Conservation (phyloP, 345 rosid species). For the Clausena lansium region DNA sequence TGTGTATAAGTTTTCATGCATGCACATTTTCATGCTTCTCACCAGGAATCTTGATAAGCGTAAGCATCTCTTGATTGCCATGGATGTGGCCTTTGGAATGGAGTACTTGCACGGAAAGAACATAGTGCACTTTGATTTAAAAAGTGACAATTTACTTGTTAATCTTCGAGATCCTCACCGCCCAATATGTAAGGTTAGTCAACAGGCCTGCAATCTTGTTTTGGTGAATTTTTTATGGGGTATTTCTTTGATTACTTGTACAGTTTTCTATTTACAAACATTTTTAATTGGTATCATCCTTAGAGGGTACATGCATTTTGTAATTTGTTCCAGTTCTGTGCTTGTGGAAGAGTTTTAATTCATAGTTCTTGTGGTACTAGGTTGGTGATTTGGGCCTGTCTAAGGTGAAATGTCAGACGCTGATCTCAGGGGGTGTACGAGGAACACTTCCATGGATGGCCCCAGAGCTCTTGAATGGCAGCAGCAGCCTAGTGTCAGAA, state of each 20-base stretch:
- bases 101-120: conserved; percentile 71
- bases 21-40: conserved; percentile 4
- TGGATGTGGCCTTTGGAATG: conserved; percentile 81
- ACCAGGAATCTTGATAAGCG: conserved; percentile 59
- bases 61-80: conserved; percentile 54
- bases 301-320: background rate
- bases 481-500: conserved; percentile 64
- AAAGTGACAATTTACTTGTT: conserved; percentile 73
- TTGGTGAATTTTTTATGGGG: background rate
- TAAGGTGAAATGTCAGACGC: conserved; percentile 63
- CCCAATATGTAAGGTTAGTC: conserved; percentile 67
- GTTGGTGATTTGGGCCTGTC: conserved; percentile 69
- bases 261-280: background rate
- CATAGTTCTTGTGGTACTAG: conserved; percentile 28
- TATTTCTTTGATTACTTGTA: background rate
- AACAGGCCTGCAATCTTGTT: background rate
- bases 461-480: conserved; percentile 60
- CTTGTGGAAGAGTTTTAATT: background rate
- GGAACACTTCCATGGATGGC: conserved; percentile 83
- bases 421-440: conserved; percentile 63
- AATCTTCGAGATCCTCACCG: conserved; percentile 74
- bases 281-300: background rate
- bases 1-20: background rate
- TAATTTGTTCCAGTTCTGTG: background rate
- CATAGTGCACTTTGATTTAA: conserved; percentile 69